These are phyloP conservation scores for Aspergillus nanangensis DNA, from an alignment of 495 filamentous ascomycete genomes.

Conservation along the genomic window DNA sequence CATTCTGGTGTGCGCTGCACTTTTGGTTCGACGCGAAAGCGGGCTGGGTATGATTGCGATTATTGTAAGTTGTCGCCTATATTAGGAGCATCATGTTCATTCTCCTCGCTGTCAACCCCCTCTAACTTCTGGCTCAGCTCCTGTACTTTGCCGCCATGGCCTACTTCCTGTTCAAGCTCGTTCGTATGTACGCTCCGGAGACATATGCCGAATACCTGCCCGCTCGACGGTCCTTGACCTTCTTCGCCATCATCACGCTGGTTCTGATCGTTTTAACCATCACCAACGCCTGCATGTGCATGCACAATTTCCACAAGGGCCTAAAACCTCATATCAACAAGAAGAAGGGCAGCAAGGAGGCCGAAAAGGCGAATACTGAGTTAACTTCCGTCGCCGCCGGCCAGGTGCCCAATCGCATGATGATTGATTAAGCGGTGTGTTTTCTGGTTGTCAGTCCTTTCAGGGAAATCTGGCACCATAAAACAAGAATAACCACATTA, in stretches of 20 bases:
- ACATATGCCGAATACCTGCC: slow-evolving; percentile 58
- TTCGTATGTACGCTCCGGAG: slow-evolving; percentile 77
- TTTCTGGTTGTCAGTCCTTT: slow-evolving; percentile 9
- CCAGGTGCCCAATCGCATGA: slow-evolving; percentile 68
- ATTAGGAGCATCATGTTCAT: too few relatives aligned
- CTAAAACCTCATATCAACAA: slow-evolving; percentile 80
- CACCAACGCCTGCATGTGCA: slow-evolving; percentile 79
- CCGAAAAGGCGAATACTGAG: slow-evolving; percentile 77
- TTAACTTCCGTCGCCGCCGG: slow-evolving; percentile 48
- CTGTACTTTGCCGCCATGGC: slow-evolving; percentile 86
- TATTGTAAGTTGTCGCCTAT: slow-evolving; percentile 60
- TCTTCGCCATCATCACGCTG: slow-evolving; percentile 90
- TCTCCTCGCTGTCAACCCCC: background rate
- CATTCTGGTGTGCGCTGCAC: slow-evolving; percentile 80
- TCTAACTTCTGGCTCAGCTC: slow-evolving; percentile 38
- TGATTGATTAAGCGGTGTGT: slow-evolving; percentile 63
- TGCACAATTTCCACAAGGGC: slow-evolving; percentile 84
- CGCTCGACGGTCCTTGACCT: slow-evolving; percentile 75
- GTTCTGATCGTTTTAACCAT: slow-evolving; percentile 86
- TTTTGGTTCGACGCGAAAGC: slow-evolving; percentile 78
- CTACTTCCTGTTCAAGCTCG: slow-evolving; percentile 97
- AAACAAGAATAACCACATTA: slow-evolving; percentile 1
- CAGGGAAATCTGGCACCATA: too few relatives aligned
- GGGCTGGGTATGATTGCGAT: slow-evolving; percentile 69
- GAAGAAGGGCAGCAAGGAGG: slow-evolving; percentile 54